Evolutionary conservation across 1,284 basidiomycete species (phyloP), one percentile per base, ranked within the genome.

Genomic region (Caloboletus firmus): DNA sequence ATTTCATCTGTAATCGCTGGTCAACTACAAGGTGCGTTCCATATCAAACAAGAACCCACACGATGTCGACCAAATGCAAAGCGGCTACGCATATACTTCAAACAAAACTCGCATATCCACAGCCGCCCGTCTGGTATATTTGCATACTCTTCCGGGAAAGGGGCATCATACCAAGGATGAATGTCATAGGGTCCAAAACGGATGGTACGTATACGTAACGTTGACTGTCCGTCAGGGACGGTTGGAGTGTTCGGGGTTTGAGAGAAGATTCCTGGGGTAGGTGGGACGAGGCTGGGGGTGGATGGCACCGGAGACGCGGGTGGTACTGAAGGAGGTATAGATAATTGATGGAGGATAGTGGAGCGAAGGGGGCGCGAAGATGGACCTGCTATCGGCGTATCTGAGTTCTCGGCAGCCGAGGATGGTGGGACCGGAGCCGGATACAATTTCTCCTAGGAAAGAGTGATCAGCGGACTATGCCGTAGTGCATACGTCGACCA

Each of bases 121-220:
- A 99, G 74, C 46, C 89, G 79, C 12, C 96, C 96, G 63, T 98
- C 94, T 7, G 95, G 93, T 49, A 98, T 90, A 59, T 87, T 85
- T 30, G 93, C 86, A 72, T 98, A 99, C 72, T 99, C 97, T 72
- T 99, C 96, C 0, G 97, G 97, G 70, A 98, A 99, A 2, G 97
- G 97, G 11, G 97, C 96, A 67, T 98, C 93, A 72, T 94, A 99
- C 97, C 97, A 99, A 0, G 96, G 98, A 67, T 96, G 88, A 66
- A 99, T 95, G 68, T 99, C 95, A 68, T 81, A 97, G 37, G 85
- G 81, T n/a, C 95, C 96, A 64, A 99, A 97, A 18, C 95, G 86
- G 57, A 99, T 95, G 50, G 81, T 85, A 52, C 85, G 86, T 75
- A 97, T 95, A 56, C 90, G 83, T 34, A 89, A 76, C 22, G 74